Percentiles rank a stretch among this genome's conserved stretches.
phyloP scores from a whole-genome alignment of 345 rosid species.

The Salix purpurea region DNA sequence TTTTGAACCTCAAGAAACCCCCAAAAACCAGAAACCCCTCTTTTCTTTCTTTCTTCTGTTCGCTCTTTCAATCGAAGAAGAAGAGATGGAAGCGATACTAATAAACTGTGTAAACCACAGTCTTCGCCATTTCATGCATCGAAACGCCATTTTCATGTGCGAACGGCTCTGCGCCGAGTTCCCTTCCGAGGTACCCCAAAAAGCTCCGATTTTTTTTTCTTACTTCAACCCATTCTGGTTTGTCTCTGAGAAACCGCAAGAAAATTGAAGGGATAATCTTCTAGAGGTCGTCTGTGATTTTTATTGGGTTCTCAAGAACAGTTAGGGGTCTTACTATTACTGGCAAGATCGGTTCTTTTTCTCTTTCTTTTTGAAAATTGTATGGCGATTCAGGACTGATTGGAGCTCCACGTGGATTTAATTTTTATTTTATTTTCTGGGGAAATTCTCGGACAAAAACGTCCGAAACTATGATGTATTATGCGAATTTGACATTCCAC shows the following conservation, averaged over 20 bases:
- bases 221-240: slow-evolving; percentile 2
- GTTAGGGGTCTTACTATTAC: neutral
- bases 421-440: neutral
- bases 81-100: slow-evolving; percentile 82
- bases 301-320: neutral
- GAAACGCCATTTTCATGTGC: slow-evolving; percentile 89
- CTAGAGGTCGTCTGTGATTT: neutral
- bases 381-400: neutral
- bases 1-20: slow-evolving; percentile 38
- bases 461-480: neutral
- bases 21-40: slow-evolving; percentile 25
- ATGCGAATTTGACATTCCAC: neutral
- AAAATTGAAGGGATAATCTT: neutral
- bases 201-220: neutral
- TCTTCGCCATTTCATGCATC: slow-evolving; percentile 75
- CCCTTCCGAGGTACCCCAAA: slow-evolving; percentile 72
- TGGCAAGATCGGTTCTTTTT: slow-evolving; percentile 27
- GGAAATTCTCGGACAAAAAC: no score
- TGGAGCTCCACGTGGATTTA: neutral
- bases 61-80: slow-evolving; percentile 13
- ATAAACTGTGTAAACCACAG: slow-evolving; percentile 73
- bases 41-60: neutral
- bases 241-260: slow-evolving; percentile 2
- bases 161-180: slow-evolving; percentile 99
- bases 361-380: neutral